Percentiles rank a stretch among this genome's conserved stretches.
These are phyloP conservation scores for Colletotrichum sp. DNA, from an alignment of 2,329 filamentous ascomycete species.

Conservation along the genomic window DNA sequence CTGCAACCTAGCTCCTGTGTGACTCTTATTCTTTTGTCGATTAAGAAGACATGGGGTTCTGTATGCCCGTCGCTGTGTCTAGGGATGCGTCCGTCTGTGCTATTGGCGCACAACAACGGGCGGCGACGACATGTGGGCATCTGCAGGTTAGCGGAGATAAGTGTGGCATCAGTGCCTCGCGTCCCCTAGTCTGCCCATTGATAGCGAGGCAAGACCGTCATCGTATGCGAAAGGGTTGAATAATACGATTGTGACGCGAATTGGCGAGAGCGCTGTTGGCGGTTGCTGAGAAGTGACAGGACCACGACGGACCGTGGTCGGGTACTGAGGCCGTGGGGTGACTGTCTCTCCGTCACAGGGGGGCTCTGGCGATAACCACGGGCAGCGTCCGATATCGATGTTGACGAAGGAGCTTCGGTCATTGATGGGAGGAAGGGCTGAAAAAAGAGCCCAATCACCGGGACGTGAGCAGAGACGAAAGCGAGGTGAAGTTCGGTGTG, in stretches of 20 bases:
- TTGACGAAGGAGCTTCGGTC: neutral
- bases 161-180: constrained; percentile 18
- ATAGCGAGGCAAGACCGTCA: constrained; percentile 13
- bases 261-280: neutral
- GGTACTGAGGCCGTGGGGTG: neutral
- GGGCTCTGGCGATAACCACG: neutral
- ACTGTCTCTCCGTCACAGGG: neutral
- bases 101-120: constrained; percentile 15
- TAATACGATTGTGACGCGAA: constrained; percentile 7
- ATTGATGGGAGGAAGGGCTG: neutral
- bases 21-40: constrained; percentile 11
- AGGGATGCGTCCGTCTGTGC: constrained; percentile 1
- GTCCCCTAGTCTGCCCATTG: constrained; percentile 3
- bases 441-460: neutral
- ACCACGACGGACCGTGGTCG: neutral
- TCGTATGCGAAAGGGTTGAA: neutral
- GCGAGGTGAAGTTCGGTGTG: neutral
- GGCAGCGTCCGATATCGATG: neutral
- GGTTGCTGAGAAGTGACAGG: neutral
- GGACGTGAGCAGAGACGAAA: neutral
- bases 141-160: constrained; percentile 17
- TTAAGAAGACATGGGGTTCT: constrained; percentile 1
- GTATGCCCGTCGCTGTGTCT: neutral
- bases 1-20: neutral
- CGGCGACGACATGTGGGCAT: constrained; percentile 13